These are phyloP conservation scores for Brasilioporus rufonigricans DNA, from an alignment of 768 basidiomycete species.

Conservation along the genomic window DNA sequence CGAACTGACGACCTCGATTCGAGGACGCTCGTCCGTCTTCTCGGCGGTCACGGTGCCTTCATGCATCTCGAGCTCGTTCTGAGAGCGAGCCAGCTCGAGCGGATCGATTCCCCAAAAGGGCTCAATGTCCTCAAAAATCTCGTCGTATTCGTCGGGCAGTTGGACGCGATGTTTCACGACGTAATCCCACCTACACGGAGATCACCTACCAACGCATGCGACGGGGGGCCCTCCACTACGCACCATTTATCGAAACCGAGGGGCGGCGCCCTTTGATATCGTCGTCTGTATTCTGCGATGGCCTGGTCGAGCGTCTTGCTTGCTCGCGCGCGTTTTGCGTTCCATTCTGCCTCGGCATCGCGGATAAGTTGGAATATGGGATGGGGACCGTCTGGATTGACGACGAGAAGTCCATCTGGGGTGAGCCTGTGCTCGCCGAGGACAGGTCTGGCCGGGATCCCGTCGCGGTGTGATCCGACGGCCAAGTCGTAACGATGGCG, in stretches of 20 bases:
- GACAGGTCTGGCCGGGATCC: neutral
- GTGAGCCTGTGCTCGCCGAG: constrained; percentile 21
- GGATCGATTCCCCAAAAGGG: constrained; percentile 39
- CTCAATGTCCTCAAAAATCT: constrained; percentile 38
- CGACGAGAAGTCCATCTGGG: constrained; percentile 32
- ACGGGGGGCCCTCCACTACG: neutral
- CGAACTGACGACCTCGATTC: constrained; percentile 17
- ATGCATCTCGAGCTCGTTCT: constrained; percentile 19
- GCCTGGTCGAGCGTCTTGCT: constrained; percentile 39
- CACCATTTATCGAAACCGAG: constrained; percentile 44
- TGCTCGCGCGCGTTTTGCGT: constrained; percentile 30
- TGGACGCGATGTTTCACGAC: constrained; percentile 37
- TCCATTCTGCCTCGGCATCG: constrained; percentile 38
- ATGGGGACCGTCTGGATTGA: constrained; percentile 37
- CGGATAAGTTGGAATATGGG: constrained; percentile 43
- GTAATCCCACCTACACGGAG: constrained; percentile 38
- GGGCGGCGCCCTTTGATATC: constrained; percentile 37
- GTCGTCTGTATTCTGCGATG: constrained; percentile 35
- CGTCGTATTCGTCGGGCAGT: constrained; percentile 48
- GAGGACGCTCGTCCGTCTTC: constrained; percentile 14
- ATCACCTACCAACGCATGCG: neutral
- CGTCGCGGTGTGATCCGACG: neutral
- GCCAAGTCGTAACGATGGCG: neutral
- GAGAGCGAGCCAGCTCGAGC: constrained; percentile 16
- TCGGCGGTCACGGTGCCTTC: constrained; percentile 20